Evolutionary conservation across 495 filamentous ascomycete genomes (phyloP).

Genomic region (Darksidea phi): DNA sequence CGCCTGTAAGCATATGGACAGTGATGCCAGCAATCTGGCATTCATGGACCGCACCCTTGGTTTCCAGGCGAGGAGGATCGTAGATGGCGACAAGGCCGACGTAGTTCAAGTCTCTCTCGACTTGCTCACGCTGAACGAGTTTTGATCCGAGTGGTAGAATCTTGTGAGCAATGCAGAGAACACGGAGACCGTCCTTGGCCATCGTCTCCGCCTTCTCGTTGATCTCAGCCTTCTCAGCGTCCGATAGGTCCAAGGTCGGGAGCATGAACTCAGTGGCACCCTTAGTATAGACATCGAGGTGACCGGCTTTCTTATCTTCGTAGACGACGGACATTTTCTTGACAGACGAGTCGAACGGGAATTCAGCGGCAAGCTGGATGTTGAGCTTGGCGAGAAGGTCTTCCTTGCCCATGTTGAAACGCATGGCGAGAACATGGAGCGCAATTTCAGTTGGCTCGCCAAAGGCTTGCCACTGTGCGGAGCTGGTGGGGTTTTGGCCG

Average conservation of each 20-base stretch:
- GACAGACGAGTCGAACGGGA: slow-evolving; percentile 58
- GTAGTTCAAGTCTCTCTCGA: slow-evolving; percentile 61
- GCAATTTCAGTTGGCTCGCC: slow-evolving; percentile 59
- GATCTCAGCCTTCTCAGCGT: slow-evolving; percentile 42
- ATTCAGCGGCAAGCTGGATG: slow-evolving; percentile 49
- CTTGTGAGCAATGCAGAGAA: slow-evolving; percentile 55
- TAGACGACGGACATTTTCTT: slow-evolving; percentile 61
- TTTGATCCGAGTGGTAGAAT: slow-evolving; percentile 35
- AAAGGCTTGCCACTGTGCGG: slow-evolving; percentile 46
- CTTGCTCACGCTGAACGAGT: slow-evolving; percentile 46
- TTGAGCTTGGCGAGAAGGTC: slow-evolving; percentile 49
- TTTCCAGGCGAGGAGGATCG: slow-evolving; percentile 68
- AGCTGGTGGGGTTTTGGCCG: neutral
- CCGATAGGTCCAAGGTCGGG: slow-evolving; percentile 46
- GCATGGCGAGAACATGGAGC: slow-evolving; percentile 51
- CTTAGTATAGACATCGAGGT: slow-evolving; percentile 53
- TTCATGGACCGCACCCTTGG: slow-evolving; percentile 53
- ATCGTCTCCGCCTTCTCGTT: slow-evolving; percentile 50
- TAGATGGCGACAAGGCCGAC: slow-evolving; percentile 68
- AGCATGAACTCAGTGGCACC: slow-evolving; percentile 58
- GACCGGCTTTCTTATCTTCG: slow-evolving; percentile 39
- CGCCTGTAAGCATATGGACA: slow-evolving; percentile 61
- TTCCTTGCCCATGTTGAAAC: slow-evolving; percentile 51
- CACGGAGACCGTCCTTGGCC: slow-evolving; percentile 57
- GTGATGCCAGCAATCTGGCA: slow-evolving; percentile 57